Evolutionary conservation across 2,329 filamentous ascomycete genomes (phyloP).

Genomic region (Ophiostoma novo-ulmi): DNA sequence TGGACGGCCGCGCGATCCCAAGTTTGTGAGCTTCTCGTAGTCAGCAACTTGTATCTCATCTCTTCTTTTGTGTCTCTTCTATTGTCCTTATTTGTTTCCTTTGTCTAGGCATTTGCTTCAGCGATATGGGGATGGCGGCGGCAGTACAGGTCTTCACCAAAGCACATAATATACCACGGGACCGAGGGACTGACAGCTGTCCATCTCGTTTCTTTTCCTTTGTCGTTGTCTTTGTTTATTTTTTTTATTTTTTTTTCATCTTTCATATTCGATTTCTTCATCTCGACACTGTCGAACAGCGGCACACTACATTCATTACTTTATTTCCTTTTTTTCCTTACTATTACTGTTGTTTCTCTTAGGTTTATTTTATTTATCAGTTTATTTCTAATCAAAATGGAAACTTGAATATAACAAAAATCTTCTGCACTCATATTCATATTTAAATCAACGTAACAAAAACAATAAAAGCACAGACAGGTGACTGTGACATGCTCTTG

Average conservation of each 20-base stretch:
- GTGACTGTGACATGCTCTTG: neutral
- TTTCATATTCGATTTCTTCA: neutral
- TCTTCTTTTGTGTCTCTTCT: neutral
- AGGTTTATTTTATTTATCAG: neutral
- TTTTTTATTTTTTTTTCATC: neutral
- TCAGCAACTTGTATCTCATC: neutral
- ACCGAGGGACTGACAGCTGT: neutral
- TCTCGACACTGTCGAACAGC: neutral
- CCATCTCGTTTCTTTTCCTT: neutral
- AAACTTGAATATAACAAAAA: no score
- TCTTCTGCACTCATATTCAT: neutral
- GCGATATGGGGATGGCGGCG: neutral
- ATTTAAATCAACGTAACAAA: neutral
- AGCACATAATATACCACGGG: slow-evolving; percentile 7
- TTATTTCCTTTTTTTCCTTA: neutral
- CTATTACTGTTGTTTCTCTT: neutral
- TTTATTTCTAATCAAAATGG: neutral
- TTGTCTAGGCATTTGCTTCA: slow-evolving; percentile 14
- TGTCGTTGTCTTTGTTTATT: neutral
- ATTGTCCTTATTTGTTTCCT: slow-evolving; percentile 1
- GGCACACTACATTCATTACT: neutral
- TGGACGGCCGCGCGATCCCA: slow-evolving; percentile 82
- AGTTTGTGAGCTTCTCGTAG: slow-evolving; percentile 88
- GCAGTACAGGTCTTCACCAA: neutral
- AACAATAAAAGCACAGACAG: neutral